Percentiles rank a stretch among this genome's conserved stretches.
phyloP scores from a whole-genome alignment of 2,329 filamentous ascomycete species.

The Didymella pomorum region DNA sequence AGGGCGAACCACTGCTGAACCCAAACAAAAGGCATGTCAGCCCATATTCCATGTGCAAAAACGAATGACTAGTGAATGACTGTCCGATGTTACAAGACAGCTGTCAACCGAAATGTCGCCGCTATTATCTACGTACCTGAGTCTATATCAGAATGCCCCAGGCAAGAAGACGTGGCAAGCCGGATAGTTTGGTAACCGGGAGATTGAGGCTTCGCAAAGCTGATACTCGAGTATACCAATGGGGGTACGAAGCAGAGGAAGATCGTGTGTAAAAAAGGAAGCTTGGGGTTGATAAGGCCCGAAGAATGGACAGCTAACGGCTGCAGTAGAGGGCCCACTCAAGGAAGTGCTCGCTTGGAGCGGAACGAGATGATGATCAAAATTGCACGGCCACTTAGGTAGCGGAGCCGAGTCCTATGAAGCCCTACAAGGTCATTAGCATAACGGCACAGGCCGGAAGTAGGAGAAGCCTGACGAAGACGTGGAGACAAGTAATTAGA shows the following conservation, averaged over 20 bases:
- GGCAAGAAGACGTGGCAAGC: slow-evolving; percentile 42
- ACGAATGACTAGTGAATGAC: slow-evolving; percentile 30
- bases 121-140: slow-evolving; percentile 45
- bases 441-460: slow-evolving; percentile 33
- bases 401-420: slow-evolving; percentile 36
- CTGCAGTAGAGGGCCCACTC: slow-evolving; percentile 40
- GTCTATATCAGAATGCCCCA: slow-evolving; percentile 42
- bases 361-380: slow-evolving; percentile 49
- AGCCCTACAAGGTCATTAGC: slow-evolving; percentile 46
- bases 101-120: slow-evolving; percentile 15
- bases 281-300: slow-evolving; percentile 33
- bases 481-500: slow-evolving; percentile 34
- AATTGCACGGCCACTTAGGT: slow-evolving; percentile 47
- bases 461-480: slow-evolving; percentile 36
- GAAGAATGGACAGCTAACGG: slow-evolving; percentile 47
- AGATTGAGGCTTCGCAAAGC: slow-evolving; percentile 33
- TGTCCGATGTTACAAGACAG: slow-evolving; percentile 25
- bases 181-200: slow-evolving; percentile 42
- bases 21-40: slow-evolving; percentile 55
- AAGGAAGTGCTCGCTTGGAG: slow-evolving; percentile 48
- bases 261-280: slow-evolving; percentile 50
- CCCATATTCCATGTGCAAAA: slow-evolving; percentile 42
- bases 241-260: slow-evolving; percentile 37
- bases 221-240: slow-evolving; percentile 44
- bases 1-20: slow-evolving; percentile 55